Percentiles rank a stretch among this genome's conserved stretches.
Evolutionary conservation across 495 filamentous ascomycete genomes (phyloP).

Genomic region (Aspergillus saccharolyticus): DNA sequence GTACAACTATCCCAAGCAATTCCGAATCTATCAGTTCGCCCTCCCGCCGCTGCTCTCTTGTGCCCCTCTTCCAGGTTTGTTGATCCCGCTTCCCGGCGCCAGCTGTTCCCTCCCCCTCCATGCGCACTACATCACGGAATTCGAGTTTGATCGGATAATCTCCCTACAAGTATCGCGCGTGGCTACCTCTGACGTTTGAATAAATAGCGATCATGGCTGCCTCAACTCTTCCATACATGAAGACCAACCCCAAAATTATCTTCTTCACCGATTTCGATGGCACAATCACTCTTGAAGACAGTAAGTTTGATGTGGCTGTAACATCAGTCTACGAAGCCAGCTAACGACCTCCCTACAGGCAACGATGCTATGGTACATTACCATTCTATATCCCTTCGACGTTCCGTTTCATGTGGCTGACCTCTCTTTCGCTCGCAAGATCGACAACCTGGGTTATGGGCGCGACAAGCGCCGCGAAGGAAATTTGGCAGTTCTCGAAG

Average conservation of each 20-base stretch:
- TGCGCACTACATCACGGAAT: not conserved
- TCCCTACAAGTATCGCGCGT: constrained; percentile 17
- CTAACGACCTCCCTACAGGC: constrained; percentile 43
- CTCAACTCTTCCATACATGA: constrained; percentile 44
- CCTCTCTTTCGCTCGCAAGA: constrained; percentile 38
- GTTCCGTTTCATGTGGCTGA: constrained; percentile 1
- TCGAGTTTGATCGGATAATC: too few species aligned
- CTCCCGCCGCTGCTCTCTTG: not conserved
- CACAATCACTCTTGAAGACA: constrained; percentile 86
- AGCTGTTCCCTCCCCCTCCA: not conserved
- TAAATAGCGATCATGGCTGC: constrained; percentile 29
- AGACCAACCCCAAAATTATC: constrained; percentile 72
- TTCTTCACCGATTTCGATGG: constrained; percentile 99
- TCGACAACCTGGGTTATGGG: constrained; percentile 87
- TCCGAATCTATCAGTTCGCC: not conserved
- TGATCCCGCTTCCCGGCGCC: not conserved
- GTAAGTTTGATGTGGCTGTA: constrained; percentile 34
- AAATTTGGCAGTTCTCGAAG: constrained; percentile 67
- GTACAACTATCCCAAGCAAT: not conserved
- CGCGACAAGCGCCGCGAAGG: constrained; percentile 54
- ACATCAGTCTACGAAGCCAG: not conserved
- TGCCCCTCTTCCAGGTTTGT: not conserved
- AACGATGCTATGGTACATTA: constrained; percentile 76
- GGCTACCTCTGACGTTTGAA: too few species aligned
- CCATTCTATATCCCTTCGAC: not conserved